Evolutionary conservation across 2,329 filamentous ascomycete genomes (phyloP), one percentile per base, ranked within the genome.

Genomic region (Didymella arachidicola): DNA sequence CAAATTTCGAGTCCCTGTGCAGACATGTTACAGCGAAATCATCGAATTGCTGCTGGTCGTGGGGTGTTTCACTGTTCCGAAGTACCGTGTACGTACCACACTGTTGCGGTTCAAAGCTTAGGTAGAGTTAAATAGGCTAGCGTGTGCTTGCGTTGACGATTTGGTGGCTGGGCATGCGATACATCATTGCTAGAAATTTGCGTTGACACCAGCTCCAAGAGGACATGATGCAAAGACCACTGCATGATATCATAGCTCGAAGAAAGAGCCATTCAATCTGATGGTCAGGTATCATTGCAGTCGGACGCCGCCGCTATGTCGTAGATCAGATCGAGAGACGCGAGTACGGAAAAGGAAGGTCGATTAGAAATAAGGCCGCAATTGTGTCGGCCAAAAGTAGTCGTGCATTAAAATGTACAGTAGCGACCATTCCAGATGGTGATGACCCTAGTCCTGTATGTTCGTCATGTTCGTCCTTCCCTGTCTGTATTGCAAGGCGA

Each of bases 341-440:
- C 47, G 30, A 54, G 57, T 41, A 60, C 60, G 11, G 56, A 66
- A 61, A 16, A 64, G 62, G 64, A 61, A 68, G 65, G 66, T 68
- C 53, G 48, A 53, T 61, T 48, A 27, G 18, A 14, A 53, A 52
- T 54, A 57, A 52, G 34, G 45, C 53, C 60, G 48, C 58, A 41
- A 54, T 59, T 55, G 39, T 61, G 44, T 50, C 41, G 50, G 52
- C 56, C 62, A 53, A 30, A 59, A 48, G 59, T 49, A 53, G 57
- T 59, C 59, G 30, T 56, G 52, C 57, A 56, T 60, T 60, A 52
- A 47, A 45, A 42, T 55, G 57, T 56, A 60, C 57, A 60, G 25
- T 55, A 59, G 60, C 49, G 45, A 61, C 58, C 58, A 62, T 62
- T 56, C 67, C 63, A 65, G 58, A 56, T 57, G 54, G 54, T 52